Conservation (phyloP, 1,284 basidiomycete genomes). For the Sporisorium sorghi region DNA sequence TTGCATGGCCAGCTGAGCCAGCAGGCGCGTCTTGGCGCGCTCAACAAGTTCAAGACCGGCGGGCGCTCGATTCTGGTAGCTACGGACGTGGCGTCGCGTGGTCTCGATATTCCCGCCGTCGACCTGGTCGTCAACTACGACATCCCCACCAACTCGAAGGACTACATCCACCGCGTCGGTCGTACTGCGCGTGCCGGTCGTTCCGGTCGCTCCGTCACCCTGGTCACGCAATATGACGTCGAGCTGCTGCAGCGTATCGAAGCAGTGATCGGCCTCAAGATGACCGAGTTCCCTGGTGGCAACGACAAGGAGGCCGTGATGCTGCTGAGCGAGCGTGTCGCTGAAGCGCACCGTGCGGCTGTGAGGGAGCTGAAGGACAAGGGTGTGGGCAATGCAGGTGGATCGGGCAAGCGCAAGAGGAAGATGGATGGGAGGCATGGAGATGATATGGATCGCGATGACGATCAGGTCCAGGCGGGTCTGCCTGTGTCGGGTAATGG, state of each 20-base stretch:
- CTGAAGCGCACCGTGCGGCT: slow-evolving; percentile 87
- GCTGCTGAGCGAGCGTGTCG: slow-evolving; percentile 86
- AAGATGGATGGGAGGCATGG: slow-evolving; percentile 45
- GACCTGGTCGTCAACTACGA: slow-evolving; percentile 99
- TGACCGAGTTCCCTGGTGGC: slow-evolving; percentile 82
- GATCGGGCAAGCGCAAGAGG: slow-evolving; percentile 61
- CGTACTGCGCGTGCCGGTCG: slow-evolving; percentile 96
- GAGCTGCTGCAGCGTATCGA: slow-evolving; percentile 91
- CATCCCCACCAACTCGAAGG: slow-evolving; percentile 97
- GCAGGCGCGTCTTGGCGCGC: slow-evolving; percentile 90
- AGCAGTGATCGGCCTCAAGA: slow-evolving; percentile 86
- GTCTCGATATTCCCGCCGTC: slow-evolving; percentile 94
- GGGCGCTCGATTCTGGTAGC: slow-evolving; percentile 91
- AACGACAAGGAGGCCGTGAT: slow-evolving; percentile 91
- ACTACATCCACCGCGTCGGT: slow-evolving; percentile 98
- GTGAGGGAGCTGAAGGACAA: slow-evolving; percentile 75
- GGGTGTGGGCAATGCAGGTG: slow-evolving; percentile 57
- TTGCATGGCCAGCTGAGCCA: slow-evolving; percentile 95
- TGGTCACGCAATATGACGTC: slow-evolving; percentile 98
- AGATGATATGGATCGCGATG: slow-evolving; percentile 67
- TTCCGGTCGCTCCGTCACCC: slow-evolving; percentile 92
- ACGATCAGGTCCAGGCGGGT: slow-evolving; percentile 61
- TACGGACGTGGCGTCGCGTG: slow-evolving; percentile 92
- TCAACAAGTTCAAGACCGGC: slow-evolving; percentile 96
- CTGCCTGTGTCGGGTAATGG: slow-evolving; percentile 38